Percentiles rank a stretch among this genome's conserved stretches.
These are phyloP conservation scores for Lathyrus tuberosus DNA, from an alignment of 306 rosid species.

Conservation along the genomic window DNA sequence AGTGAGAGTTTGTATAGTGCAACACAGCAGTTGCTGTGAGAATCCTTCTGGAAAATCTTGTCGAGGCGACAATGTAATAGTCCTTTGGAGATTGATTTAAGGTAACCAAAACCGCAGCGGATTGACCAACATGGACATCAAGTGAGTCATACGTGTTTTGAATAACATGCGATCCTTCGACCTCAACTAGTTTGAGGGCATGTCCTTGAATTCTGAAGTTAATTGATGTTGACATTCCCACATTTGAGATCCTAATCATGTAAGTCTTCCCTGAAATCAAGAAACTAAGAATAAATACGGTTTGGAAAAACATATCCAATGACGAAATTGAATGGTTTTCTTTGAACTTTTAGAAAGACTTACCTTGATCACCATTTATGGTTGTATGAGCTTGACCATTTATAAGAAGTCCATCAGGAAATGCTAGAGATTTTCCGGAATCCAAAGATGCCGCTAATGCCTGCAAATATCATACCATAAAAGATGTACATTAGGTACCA, in stretches of 20 bases:
- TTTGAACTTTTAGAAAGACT: slow-evolving; percentile 12
- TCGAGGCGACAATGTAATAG: slow-evolving; percentile 85
- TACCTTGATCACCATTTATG: slow-evolving; percentile 83
- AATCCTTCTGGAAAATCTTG: slow-evolving; percentile 64
- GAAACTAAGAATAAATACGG: slow-evolving; percentile 21
- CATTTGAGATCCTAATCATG: slow-evolving; percentile 86
- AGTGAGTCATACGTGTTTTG: slow-evolving; percentile 85
- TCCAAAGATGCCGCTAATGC: slow-evolving; percentile 60
- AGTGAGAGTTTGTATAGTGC: slow-evolving; percentile 83
- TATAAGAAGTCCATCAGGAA: slow-evolving; percentile 82
- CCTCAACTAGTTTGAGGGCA: slow-evolving; percentile 74
- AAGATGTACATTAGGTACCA: slow-evolving; percentile 1
- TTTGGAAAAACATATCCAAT: slow-evolving; percentile 5
- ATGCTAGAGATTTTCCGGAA: slow-evolving; percentile 83
- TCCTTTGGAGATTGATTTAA: slow-evolving; percentile 80
- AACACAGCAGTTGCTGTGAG: slow-evolving; percentile 68
- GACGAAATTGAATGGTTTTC: neutral
- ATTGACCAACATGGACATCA: slow-evolving; percentile 96
- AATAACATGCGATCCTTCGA: slow-evolving; percentile 88
- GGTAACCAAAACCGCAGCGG: slow-evolving; percentile 70
- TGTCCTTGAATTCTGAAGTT: slow-evolving; percentile 92
- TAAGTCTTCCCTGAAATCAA: slow-evolving; percentile 82
- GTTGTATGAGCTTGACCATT: slow-evolving; percentile 70
- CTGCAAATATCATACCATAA: slow-evolving; percentile 48
- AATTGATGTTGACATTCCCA: slow-evolving; percentile 81